Evolutionary conservation across 2,329 filamentous ascomycete genomes (phyloP).

Genomic region (Passalora sequoiae): DNA sequence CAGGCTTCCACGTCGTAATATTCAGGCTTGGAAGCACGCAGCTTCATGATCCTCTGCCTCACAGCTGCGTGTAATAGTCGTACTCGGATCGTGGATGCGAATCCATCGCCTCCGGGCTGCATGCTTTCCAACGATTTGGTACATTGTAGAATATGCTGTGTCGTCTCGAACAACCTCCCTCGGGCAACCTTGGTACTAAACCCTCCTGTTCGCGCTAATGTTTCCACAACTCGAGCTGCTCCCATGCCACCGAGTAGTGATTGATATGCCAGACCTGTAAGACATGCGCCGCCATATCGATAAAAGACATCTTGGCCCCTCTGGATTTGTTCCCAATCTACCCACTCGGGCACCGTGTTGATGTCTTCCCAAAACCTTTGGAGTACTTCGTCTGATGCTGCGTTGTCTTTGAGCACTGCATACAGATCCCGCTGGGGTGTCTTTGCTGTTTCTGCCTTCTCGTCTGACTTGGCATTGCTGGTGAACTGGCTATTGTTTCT

Average conservation of each 20-base stretch:
- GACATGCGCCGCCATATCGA: slow-evolving; percentile 63
- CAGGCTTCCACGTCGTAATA: slow-evolving; percentile 58
- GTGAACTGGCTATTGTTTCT: slow-evolving; percentile 36
- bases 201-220: slow-evolving; percentile 66
- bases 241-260: slow-evolving; percentile 67
- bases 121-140: slow-evolving; percentile 61
- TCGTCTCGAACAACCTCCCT: slow-evolving; percentile 64
- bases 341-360: slow-evolving; percentile 68
- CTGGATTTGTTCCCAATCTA: slow-evolving; percentile 70
- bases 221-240: slow-evolving; percentile 67
- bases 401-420: slow-evolving; percentile 55
- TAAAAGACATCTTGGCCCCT: slow-evolving; percentile 74
- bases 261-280: slow-evolving; percentile 61
- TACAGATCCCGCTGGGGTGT: slow-evolving; percentile 55
- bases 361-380: slow-evolving; percentile 60
- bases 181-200: slow-evolving; percentile 64
- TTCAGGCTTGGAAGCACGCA: slow-evolving; percentile 51
- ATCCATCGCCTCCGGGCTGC: slow-evolving; percentile 62
- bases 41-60: slow-evolving; percentile 57
- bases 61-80: slow-evolving; percentile 65
- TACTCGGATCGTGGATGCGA: slow-evolving; percentile 61
- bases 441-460: slow-evolving; percentile 20
- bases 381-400: slow-evolving; percentile 52
- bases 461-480: neutral
- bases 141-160: slow-evolving; percentile 69